These are phyloP conservation scores for Olyra latifolia DNA, from an alignment of 176 grass and related monocot genomes.

Conservation along the genomic window DNA sequence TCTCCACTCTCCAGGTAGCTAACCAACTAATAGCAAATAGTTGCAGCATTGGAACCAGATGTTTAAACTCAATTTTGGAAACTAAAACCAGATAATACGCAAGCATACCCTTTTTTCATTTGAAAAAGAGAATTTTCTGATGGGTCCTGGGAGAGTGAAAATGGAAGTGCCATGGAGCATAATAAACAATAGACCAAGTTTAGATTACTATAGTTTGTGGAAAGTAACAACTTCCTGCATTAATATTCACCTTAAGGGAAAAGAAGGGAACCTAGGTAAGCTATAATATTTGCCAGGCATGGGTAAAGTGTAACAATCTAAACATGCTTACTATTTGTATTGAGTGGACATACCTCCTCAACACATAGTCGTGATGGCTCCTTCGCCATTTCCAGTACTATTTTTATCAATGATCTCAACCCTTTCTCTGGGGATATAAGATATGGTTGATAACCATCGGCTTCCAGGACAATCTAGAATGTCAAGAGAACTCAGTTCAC, in stretches of 20 bases:
- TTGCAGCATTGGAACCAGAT: not conserved
- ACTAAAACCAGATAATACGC: not conserved
- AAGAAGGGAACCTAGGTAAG: not conserved
- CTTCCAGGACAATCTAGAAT: constrained; percentile 90
- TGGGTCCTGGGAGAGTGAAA: not conserved
- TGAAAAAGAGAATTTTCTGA: not conserved
- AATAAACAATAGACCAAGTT: not conserved
- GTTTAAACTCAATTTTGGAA: constrained; percentile 23
- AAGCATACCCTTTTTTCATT: not conserved
- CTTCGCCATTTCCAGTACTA: constrained; percentile 92
- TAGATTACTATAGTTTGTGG: not conserved
- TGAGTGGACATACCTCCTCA: constrained; percentile 63
- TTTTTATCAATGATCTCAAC: constrained; percentile 91
- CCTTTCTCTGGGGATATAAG: constrained; percentile 97
- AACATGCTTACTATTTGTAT: not conserved
- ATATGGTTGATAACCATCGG: constrained; percentile 95
- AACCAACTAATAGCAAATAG: not conserved
- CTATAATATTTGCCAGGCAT: not conserved
- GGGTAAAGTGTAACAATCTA: not conserved
- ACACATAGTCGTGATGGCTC: constrained; percentile 90
- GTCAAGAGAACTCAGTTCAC: constrained; percentile 22
- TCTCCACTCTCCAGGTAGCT: not conserved
- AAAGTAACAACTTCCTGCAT: not conserved
- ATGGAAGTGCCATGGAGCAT: not conserved
- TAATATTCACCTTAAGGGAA: not conserved